These are phyloP conservation scores for Tolypocladium endophyticum DNA, from an alignment of 2,329 filamentous ascomycete genomes.

Conservation along the genomic window DNA sequence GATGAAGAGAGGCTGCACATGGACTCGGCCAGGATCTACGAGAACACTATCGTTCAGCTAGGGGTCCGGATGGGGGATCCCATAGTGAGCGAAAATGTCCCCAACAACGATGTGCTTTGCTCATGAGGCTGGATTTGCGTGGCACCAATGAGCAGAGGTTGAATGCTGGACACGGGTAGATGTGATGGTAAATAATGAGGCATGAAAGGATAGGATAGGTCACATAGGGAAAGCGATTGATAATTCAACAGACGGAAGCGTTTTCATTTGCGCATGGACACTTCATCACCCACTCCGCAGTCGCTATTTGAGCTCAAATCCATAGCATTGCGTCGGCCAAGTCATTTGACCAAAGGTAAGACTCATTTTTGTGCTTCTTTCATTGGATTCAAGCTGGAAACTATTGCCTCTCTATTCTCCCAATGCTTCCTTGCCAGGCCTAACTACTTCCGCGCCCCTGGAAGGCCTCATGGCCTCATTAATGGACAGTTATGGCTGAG, in stretches of 20 bases:
- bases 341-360: too few species aligned
- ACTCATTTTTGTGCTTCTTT: too few species aligned
- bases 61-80: slow-evolving; percentile 52
- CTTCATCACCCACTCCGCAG: too few species aligned
- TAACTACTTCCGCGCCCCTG: too few species aligned
- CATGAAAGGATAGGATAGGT: background rate
- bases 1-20: slow-evolving; percentile 48
- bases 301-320: too few species aligned
- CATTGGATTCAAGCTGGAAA: too few species aligned
- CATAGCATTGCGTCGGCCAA: too few species aligned
- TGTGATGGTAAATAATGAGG: background rate
- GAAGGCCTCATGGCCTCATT: background rate
- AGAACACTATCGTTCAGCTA: slow-evolving; percentile 65
- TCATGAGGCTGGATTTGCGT: background rate
- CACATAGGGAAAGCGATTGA: background rate
- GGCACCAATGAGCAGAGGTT: background rate
- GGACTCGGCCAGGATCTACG: slow-evolving; percentile 68
- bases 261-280: background rate
- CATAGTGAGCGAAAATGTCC: slow-evolving; percentile 10
- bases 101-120: background rate
- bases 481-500: slow-evolving; percentile 18
- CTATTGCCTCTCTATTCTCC: too few species aligned
- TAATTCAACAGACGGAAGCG: background rate
- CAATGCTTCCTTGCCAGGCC: too few species aligned
- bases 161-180: background rate